Base-by-base conservation (phyloP, 129 eudicot species). In the Lactuca sativa region DNA sequence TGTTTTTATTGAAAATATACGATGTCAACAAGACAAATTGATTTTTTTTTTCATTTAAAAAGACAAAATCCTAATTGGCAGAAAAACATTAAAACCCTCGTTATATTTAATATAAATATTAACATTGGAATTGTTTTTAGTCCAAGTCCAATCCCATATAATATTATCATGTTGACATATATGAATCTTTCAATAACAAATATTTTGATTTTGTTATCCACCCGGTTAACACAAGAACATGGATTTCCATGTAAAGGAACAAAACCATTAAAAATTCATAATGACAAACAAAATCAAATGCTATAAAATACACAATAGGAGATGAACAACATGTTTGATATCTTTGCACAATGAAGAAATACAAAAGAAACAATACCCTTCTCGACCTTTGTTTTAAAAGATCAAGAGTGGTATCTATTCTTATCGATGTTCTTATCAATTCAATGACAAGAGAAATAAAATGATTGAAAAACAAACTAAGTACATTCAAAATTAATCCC, bases 281-380 rank as follows among this genome's bases (percentile, higher is more conserved):
- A 12, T 9, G 10, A 43, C 13, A 9, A 12, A 8, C 49, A 43
- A 43, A 43, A 43, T 43, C 49, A 9, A 9, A 40, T 40, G 10
- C 44, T 40, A 9, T 9, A 43, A 43, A 43, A 43, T 43, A 9
- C 49, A 43, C 49, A 43, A 43, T 43, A 43, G 49, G 49, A 43
- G 49, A 43, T 15, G 14, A 8, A 71, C 75, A 47, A 71, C 37
- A 44, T 59, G 44, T 33, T 70, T 33, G 11, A 31, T 44, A 47
- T 33, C 76, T 59, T 59, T 59, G 51, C 55, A 70, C 67, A 68
- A 68, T 33, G 67, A 55, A 69, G 37, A 33, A 41, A 51, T 53
- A 62, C 80, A 68, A 53, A 61, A 68, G 56, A 70, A 43, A 69
- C 25, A 64, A 67, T 62, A 59, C 56, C 21, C 2, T 7, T 66